Evolutionary conservation across 176 grass and related monocot genomes (phyloP).

Genomic region (Aegilops umbellulata): DNA sequence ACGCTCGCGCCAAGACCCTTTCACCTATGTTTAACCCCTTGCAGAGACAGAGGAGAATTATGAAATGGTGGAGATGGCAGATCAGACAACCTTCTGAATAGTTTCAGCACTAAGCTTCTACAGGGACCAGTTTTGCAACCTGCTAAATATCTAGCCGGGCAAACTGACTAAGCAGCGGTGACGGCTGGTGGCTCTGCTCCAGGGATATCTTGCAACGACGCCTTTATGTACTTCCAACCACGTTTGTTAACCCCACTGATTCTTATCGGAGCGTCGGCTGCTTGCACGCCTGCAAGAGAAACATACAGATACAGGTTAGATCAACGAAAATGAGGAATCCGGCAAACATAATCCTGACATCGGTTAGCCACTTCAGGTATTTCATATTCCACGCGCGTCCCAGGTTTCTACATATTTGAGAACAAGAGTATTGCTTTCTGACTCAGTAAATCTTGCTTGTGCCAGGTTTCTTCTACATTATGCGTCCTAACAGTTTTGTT

Average conservation of each 20-base stretch:
- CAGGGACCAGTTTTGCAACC: not conserved
- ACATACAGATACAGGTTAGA: not conserved
- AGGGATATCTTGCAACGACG: slow-evolving; percentile 41
- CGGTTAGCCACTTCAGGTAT: not conserved
- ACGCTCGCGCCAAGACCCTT: not conserved
- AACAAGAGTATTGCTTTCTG: not conserved
- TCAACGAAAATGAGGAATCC: slow-evolving; percentile 11
- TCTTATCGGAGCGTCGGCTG: slow-evolving; percentile 41
- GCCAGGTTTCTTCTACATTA: not conserved
- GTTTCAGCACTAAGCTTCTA: not conserved
- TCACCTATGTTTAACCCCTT: not conserved
- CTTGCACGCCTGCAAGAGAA: slow-evolving; percentile 49
- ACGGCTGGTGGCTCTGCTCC: slow-evolving; percentile 26
- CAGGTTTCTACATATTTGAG: not conserved
- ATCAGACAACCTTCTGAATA: not conserved
- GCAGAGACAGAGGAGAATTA: not conserved
- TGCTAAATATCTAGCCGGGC: not conserved
- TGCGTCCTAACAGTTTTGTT: not conserved
- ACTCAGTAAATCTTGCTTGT: not conserved
- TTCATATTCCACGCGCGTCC: not conserved
- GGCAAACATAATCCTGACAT: not conserved
- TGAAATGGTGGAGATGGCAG: not conserved
- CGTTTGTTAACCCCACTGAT: slow-evolving; percentile 79
- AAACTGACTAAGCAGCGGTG: slow-evolving; percentile 14
- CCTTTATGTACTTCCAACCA: slow-evolving; percentile 78